Conservation (phyloP, 352 stramenopile species). For the Phytopythium litorale region DNA sequence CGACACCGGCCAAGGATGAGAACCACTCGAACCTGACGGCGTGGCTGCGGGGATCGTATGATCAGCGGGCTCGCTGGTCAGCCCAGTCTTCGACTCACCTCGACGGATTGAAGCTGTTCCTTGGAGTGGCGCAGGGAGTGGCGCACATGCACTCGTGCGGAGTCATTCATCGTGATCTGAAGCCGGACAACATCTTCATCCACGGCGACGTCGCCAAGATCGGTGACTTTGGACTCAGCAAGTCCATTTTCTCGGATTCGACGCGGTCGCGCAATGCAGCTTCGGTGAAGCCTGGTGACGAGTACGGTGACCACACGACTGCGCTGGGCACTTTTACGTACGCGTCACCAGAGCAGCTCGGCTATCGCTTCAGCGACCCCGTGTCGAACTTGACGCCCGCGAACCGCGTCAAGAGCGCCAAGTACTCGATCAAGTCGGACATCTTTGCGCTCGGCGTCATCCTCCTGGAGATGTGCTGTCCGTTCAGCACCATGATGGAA, state of each 20-base stretch:
- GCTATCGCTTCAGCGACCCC: conserved; percentile 45
- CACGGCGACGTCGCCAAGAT: conserved; percentile 59
- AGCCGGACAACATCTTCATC: conserved; percentile 77
- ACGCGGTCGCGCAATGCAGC: conserved; percentile 1
- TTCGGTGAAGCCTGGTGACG: conserved; percentile 10
- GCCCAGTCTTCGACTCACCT: conserved; percentile 40
- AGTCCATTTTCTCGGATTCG: conserved; percentile 42
- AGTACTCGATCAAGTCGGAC: conserved; percentile 83
- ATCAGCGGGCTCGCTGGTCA: conserved; percentile 37
- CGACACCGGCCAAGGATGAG: conserved; percentile 15
- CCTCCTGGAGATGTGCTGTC: conserved; percentile 78
- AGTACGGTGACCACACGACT: conserved; percentile 65
- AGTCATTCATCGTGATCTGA: conserved; percentile 73
- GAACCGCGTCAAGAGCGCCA: conserved; percentile 60
- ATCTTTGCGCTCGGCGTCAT: conserved; percentile 84
- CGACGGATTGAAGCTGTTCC: conserved; percentile 60
- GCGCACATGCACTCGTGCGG: conserved; percentile 71
- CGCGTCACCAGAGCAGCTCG: conserved; percentile 83
- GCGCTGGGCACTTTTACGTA: conserved; percentile 82
- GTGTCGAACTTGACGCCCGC: conserved; percentile 33
- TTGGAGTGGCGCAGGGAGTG: conserved; percentile 61
- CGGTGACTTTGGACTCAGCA: conserved; percentile 66
- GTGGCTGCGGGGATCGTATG: conserved; percentile 66
- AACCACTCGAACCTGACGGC: conserved; percentile 56
- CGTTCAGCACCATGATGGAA: conserved; percentile 86